phyloP scores from a whole-genome alignment of 306 rosid genomes.

The Prunus armeniaca region DNA sequence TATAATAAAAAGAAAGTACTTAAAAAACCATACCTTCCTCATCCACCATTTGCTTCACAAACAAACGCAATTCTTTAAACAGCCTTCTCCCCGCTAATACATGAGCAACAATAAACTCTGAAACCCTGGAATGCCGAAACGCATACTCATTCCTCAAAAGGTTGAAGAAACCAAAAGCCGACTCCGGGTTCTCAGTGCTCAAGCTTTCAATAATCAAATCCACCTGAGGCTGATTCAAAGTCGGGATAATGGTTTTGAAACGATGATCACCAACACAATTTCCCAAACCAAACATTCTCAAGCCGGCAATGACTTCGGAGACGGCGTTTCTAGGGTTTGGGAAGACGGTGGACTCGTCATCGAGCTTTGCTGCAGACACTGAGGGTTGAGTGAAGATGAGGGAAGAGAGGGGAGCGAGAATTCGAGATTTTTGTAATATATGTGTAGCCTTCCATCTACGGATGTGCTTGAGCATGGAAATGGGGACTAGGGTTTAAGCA shows the following conservation, averaged over 20 bases:
- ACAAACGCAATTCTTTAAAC: conserved; percentile 38
- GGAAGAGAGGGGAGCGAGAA: conserved; percentile 17
- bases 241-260: conserved; percentile 20
- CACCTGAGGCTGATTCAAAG: conserved; percentile 35
- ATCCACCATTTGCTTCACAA: conserved; percentile 33
- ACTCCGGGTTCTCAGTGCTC: conserved; percentile 34
- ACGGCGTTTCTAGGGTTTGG: conserved; percentile 16
- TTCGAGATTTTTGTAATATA: conserved; percentile 18
- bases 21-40: conserved; percentile 37
- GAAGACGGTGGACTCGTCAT: conserved; percentile 21
- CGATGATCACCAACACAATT: conserved; percentile 19
- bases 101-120: conserved; percentile 31
- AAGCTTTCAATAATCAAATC: conserved; percentile 32
- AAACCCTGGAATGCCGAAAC: conserved; percentile 39
- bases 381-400: conserved; percentile 31
- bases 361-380: conserved; percentile 26
- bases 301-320: conserved; percentile 33
- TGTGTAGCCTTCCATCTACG: conserved; percentile 24
- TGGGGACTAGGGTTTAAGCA: conserved; percentile 13
- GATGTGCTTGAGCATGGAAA: conserved; percentile 43
- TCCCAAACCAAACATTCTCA: conserved; percentile 35
- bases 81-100: conserved; percentile 30
- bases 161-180: conserved; percentile 40
- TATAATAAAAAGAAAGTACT: not conserved
- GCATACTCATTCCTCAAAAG: conserved; percentile 30